Evolutionary conservation across 2,329 filamentous ascomycete genomes (phyloP).

Genomic region (Talaromyces funiculosus): DNA sequence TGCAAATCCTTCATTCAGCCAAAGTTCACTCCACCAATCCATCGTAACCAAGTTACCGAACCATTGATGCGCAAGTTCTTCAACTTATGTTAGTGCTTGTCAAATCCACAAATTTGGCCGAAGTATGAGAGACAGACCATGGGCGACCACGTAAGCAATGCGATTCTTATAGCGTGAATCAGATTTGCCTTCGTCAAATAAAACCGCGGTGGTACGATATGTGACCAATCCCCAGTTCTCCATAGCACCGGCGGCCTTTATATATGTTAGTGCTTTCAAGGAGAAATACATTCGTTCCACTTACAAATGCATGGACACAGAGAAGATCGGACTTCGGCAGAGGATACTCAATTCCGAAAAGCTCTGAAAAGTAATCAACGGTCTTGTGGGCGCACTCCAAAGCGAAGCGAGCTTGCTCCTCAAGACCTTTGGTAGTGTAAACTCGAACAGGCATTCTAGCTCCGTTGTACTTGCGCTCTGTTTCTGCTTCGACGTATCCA

Average conservation of each 20-base stretch:
- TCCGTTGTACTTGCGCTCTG: conserved; percentile 82
- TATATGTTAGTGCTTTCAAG: conserved; percentile 36
- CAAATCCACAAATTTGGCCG: not conserved
- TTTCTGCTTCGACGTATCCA: conserved; percentile 90
- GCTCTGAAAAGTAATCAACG: conserved; percentile 92
- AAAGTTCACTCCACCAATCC: conserved; percentile 94
- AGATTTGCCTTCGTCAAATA: conserved; percentile 91
- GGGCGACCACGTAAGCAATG: conserved; percentile 95
- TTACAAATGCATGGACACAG: conserved; percentile 87
- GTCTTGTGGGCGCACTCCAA: conserved; percentile 87
- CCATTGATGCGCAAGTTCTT: conserved; percentile 91
- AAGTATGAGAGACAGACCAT: conserved; percentile 41
- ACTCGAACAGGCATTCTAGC: conserved; percentile 88
- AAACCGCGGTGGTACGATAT: conserved; percentile 87
- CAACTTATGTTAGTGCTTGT: conserved; percentile 7
- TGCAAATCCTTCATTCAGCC: conserved; percentile 94
- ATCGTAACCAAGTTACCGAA: conserved; percentile 93
- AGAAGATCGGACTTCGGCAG: conserved; percentile 87
- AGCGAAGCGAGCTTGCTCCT: conserved; percentile 84
- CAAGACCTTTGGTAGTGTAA: conserved; percentile 90
- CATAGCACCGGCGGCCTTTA: conserved; percentile 63
- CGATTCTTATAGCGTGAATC: conserved; percentile 88
- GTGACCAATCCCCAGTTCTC: conserved; percentile 97
- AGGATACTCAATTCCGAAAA: conserved; percentile 89
- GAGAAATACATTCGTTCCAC: conserved; percentile 22